A percentile compares a stretch with the other conserved stretches of the same genome.
Evolutionary conservation across 1,139 yeast species (phyloP).

Genomic region (Blastobotrys aristatus): DNA sequence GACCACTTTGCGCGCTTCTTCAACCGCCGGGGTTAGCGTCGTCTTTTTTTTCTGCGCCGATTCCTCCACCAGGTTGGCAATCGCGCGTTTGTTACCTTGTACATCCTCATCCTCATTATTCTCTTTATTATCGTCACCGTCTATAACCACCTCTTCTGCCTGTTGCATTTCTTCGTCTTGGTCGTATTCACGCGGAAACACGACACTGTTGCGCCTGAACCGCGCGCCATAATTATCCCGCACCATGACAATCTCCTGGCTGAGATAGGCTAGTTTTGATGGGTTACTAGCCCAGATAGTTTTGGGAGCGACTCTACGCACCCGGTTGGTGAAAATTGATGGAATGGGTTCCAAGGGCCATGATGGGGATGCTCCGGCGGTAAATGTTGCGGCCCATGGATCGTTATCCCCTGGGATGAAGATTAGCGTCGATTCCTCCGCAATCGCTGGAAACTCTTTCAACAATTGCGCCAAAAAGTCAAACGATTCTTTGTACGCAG

Average conservation of each 20-base stretch:
- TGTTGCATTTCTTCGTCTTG: conserved; percentile 11
- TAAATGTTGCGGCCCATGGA: conserved; percentile 80
- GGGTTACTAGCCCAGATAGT: conserved; percentile 79
- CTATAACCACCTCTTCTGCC: conserved; percentile 10
- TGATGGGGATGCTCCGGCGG: conserved; percentile 59
- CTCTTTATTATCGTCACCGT: conserved; percentile 3
- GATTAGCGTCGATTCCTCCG: conserved; percentile 45
- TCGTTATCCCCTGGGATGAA: conserved; percentile 88
- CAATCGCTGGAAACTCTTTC: conserved; percentile 41
- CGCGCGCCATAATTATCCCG: conserved; percentile 67
- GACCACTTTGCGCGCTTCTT: conserved; percentile 69
- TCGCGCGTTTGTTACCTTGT: conserved; percentile 20
- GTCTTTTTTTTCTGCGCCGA: conserved; percentile 11
- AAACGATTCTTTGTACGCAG: conserved; percentile 62
- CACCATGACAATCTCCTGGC: conserved; percentile 74
- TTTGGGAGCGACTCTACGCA: conserved; percentile 59
- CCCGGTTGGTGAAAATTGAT: conserved; percentile 57
- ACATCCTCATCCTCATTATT: conserved; percentile 28
- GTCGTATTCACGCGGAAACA: conserved; percentile 36
- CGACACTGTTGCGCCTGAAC: conserved; percentile 62
- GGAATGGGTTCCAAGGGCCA: conserved; percentile 78
- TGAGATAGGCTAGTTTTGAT: conserved; percentile 63
- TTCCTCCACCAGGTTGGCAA: conserved; percentile 21
- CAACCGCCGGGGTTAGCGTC: conserved; percentile 35
- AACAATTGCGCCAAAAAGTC: conserved; percentile 62